Evolutionary conservation across 331 rosid species (phyloP), one percentile per base, ranked within the genome.

Genomic region (Phaseolus coccineus): DNA sequence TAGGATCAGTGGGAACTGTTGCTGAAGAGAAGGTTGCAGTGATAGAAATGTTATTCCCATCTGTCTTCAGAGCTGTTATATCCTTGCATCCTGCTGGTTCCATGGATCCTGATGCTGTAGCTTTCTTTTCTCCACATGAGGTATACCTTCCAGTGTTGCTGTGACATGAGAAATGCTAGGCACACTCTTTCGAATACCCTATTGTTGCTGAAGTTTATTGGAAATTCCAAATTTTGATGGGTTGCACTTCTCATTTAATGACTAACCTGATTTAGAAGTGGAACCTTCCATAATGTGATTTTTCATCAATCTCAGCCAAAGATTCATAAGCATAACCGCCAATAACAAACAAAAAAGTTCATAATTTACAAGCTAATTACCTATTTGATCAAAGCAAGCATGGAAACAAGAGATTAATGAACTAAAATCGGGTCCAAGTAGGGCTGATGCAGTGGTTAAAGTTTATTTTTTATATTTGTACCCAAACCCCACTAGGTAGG

Each of bases 91-190:
- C 96, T 73, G 92, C 91, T 76, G 96, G 96, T 64, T 95, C 96
- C 57, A 82, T 77, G 37, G 89, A 87, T 61, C 97, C 99, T 65
- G 96, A 93, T 86, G 92, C 94, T 42, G 90, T 91, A 24, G 97
- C 99, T 69, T 93, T 95, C 91, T 95, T 93, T 85, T 84, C 99
- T 77, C 97, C 99, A 2, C 94, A 93, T 9, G 99, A 95, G 98
- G 98, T 91, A 81, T 72, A 25, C 46, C 33, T 56, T 62, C 56
- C 51, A 82, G 64, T 19, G 30, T 73, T 67, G 39, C 40, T 22
- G 30, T 66, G 63, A 72, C 51, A 46, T 46, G 15, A 46, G 51
- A 46, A 46, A 46, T 46, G 51, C 3, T 46, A 2, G 3, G 5
- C 4, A 44, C 14, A 2, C 48, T 44, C 14, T 8, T 40, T 40